phyloP scores from a whole-genome alignment of 1,284 basidiomycete species.

The Melampsora larici-populina region DNA sequence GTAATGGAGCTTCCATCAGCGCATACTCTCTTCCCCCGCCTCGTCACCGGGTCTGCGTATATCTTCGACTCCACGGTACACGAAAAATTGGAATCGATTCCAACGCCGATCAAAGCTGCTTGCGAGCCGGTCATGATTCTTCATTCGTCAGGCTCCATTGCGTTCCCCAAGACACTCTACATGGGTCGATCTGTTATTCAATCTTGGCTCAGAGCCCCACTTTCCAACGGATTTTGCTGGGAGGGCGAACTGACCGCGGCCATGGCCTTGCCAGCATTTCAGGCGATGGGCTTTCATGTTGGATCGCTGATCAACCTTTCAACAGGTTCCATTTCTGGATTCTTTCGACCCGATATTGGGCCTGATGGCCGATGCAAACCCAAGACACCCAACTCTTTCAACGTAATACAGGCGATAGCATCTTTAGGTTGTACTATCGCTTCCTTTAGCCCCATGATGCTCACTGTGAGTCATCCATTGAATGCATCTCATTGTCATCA shows the following conservation, averaged over 20 bases:
- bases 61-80: too few relatives aligned
- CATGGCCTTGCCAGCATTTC: background rate
- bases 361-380: background rate
- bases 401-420: background rate
- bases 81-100: too few relatives aligned
- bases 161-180: background rate
- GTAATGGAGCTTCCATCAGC: background rate
- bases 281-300: background rate
- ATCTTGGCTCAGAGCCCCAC: background rate
- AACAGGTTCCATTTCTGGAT: background rate
- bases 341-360: background rate
- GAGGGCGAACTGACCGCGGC: background rate
- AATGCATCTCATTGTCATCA: background rate
- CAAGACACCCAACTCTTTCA: background rate
- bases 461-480: background rate
- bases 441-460: background rate
- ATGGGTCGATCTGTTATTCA: background rate
- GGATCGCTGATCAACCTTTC: background rate
- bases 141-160: background rate
- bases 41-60: background rate
- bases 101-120: too few relatives aligned
- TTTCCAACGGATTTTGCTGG: background rate
- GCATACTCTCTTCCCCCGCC: background rate
- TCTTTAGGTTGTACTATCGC: background rate
- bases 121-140: background rate